Base-by-base conservation (phyloP, 352 stramenopile species). In the Thalassiosira livingstoniorum region DNA sequence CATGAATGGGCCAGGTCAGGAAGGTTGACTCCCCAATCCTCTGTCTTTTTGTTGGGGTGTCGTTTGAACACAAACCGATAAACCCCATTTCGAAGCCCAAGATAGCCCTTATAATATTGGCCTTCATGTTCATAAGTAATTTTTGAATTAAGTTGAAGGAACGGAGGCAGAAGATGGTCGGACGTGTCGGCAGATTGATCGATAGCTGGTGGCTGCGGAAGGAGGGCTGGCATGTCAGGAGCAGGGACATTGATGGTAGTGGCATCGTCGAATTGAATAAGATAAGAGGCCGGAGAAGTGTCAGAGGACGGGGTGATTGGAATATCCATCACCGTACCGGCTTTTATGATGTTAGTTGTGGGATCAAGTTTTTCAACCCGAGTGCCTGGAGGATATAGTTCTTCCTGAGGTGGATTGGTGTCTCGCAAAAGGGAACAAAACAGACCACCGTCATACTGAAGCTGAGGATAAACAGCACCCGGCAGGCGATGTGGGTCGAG, bases 51-150 rank as follows among this genome's bases (percentile, higher is more conserved):
- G 39, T 63, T 43, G 10, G 27, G 35, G 0, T 60, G 29, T 34
- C 27, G 32, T 2, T 42, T 37, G 23, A 67, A 76, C 15, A 32
- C 11, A 32, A 76, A 76, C 11, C 67, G 35, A 42, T 45, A 18
- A 18, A 25, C 1, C 7, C 39, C 39, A 7, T 31, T 2, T 18
- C 11, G 31, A 29, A 57, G 43, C 25, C 58, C 11, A 7, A 67
- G 57, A 45, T 47, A 67, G 2, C 67, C 67, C 54, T 76, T 67
- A 11, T 67, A 34, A 21, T 57, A 76, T 11, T 43, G 10, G 15
- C 66, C 66, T 31, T 75, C 31, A 37, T 75, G 39, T 15, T 64
- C 55, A 42, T 66, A 53, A 3, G 67, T 76, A 23, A 76, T 57
- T 58, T 67, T 66, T 18, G 54, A 18, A 29, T 43, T 54, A 11